Conservation (phyloP, 768 basidiomycete species). For the Lyophyllum semitale region DNA sequence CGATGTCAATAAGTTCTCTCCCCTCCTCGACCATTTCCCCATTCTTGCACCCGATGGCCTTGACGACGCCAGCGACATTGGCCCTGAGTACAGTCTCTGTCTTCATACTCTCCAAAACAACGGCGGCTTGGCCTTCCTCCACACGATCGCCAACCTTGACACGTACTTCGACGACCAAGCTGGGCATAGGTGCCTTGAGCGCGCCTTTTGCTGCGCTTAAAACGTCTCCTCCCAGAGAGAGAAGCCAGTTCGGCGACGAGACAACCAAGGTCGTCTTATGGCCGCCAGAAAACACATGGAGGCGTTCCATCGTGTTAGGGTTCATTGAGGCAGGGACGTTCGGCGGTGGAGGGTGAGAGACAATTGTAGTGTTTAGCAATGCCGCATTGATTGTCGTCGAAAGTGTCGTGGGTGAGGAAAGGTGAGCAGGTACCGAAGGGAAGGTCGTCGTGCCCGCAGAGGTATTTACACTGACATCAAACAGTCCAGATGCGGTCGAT, state of each 20-base stretch:
- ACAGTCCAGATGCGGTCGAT: constrained; percentile 41
- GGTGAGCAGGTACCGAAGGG: constrained; percentile 53
- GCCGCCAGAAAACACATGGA: constrained; percentile 73
- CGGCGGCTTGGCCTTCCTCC: constrained; percentile 77
- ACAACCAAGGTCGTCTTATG: constrained; percentile 65
- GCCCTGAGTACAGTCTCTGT: constrained; percentile 89
- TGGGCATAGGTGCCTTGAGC: constrained; percentile 89
- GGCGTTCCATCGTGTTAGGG: constrained; percentile 63
- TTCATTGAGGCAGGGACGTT: constrained; percentile 55
- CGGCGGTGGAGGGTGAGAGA: constrained; percentile 65
- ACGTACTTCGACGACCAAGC: constrained; percentile 85
- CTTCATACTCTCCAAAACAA: constrained; percentile 96
- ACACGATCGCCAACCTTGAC: constrained; percentile 79
- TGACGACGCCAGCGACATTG: constrained; percentile 67
- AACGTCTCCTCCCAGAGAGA: constrained; percentile 64
- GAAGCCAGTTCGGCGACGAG: constrained; percentile 72
- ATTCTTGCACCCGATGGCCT: constrained; percentile 71
- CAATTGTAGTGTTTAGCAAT: constrained; percentile 62
- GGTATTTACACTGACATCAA: constrained; percentile 53
- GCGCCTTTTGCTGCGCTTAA: constrained; percentile 59
- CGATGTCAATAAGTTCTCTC: constrained; percentile 71
- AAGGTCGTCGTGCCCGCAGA: constrained; percentile 36
- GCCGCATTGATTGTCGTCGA: constrained; percentile 54
- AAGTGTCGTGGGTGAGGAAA: constrained; percentile 55
- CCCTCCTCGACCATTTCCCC: constrained; percentile 95